Evolutionary conservation across 306 rosid species (phyloP), one percentile per base, ranked within the genome.

Genomic region (Trichosanthes cucumerina): DNA sequence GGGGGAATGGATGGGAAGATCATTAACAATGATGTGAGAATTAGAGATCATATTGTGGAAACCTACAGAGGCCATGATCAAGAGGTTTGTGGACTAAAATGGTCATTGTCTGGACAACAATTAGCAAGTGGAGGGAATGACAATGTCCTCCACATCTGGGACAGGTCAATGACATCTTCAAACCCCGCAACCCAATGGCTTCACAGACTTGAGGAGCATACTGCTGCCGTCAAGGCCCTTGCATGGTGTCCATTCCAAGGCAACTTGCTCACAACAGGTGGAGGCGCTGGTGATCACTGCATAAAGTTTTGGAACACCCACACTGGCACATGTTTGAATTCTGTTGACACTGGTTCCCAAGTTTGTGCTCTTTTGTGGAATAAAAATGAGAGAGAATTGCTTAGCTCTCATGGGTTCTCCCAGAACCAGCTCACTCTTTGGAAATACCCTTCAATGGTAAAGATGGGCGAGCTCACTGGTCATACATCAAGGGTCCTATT

Each of bases 231-330:
- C 4, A 90, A 89, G 77, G 97, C 97, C 74, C 91, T 92, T 0
- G 92, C 91, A 52, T 92, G 96, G 97, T 92, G 96, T 38, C 96
- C 97, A 3, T 92, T 92, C 85, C 97, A 90, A 84, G 81, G 86
- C 44, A 92, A 90, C 76, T 77, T 92, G 58, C 50, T 92, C n/a
- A 89, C 89, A 47, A 76, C 93, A 7, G 93, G 95, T 36, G 97
- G 97, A 70, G 95, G 97, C 5, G 91, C 79, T 0, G 86, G 89
- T 52, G 97, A 92, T 41, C 90, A 87, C 26, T 82, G 85, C 88
- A 87, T 92, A 24, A 92, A 88, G 80, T 85, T 90, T 66, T 92
- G 95, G 97, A 91, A 91, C 81, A 84, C 93, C 3, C 96, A 92
- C 78, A 92, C 93, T 0, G 96, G 97, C 14, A 91, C 88, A 0